Conservation (phyloP, 495 filamentous ascomycete genomes). For the Massariosphaeria phaeospora region DNA sequence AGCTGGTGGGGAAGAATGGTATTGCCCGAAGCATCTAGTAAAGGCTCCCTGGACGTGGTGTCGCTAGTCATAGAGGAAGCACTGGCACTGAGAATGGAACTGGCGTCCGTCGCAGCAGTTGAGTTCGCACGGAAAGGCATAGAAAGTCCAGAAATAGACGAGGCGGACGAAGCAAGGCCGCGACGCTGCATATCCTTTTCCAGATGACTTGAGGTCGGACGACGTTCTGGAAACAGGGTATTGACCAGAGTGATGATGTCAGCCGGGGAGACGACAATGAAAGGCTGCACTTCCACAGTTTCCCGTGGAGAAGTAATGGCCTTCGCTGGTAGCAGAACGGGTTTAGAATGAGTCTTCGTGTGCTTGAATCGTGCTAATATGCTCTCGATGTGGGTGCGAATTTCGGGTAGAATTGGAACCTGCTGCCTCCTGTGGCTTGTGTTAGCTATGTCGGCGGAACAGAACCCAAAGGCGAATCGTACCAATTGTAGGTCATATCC, state of each 20-base stretch:
- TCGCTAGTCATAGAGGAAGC: conserved; percentile 65
- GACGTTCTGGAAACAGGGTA: conserved; percentile 62
- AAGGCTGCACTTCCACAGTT: conserved; percentile 66
- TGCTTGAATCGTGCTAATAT: conserved; percentile 64
- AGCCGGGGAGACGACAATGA: conserved; percentile 66
- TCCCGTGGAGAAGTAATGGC: conserved; percentile 66
- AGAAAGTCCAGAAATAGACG: conserved; percentile 62
- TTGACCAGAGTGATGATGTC: conserved; percentile 67
- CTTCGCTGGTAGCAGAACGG: conserved; percentile 60
- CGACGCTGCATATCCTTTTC: conserved; percentile 44
- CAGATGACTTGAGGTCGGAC: conserved; percentile 48
- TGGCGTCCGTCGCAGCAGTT: conserved; percentile 32
- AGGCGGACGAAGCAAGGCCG: conserved; percentile 57
- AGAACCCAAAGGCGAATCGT: conserved; percentile 23
- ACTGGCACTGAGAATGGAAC: conserved; percentile 61
- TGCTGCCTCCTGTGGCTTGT: conserved; percentile 51
- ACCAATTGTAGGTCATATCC: conserved; percentile 52
- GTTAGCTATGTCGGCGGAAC: conserved; percentile 10
- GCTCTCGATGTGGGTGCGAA: conserved; percentile 70
- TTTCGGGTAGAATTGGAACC: conserved; percentile 57
- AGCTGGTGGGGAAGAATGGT: conserved; percentile 9
- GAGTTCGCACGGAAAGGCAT: conserved; percentile 38
- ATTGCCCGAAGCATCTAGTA: conserved; percentile 50
- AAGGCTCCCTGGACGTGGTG: conserved; percentile 58
- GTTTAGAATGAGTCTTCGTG: conserved; percentile 49